Evolutionary conservation across 2,329 filamentous ascomycete genomes (phyloP).

Genomic region (Aspergillus ibericus): DNA sequence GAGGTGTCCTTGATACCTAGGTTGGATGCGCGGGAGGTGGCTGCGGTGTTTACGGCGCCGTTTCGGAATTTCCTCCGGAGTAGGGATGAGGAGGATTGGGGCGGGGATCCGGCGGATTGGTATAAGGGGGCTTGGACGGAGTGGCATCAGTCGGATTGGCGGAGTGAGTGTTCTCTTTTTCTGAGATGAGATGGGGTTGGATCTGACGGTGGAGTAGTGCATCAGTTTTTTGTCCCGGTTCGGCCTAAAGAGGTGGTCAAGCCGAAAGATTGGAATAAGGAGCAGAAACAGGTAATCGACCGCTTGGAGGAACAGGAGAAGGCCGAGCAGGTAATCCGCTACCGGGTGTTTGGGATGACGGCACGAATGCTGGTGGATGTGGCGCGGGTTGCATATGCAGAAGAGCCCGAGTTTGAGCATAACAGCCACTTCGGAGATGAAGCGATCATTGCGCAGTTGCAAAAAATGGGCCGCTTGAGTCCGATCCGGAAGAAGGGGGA

Average conservation of each 20-base stretch:
- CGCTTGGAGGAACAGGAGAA: conserved; percentile 51
- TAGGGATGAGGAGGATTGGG: conserved; percentile 55
- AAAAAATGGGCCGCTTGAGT: conserved; percentile 57
- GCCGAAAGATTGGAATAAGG: conserved; percentile 47
- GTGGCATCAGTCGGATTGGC: conserved; percentile 78
- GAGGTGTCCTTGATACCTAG: conserved; percentile 74
- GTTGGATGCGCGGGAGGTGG: conserved; percentile 86
- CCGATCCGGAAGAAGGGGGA: conserved; percentile 54
- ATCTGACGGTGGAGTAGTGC: conserved; percentile 52
- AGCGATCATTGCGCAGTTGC: conserved; percentile 60
- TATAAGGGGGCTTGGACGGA: conserved; percentile 80
- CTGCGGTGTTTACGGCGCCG: conserved; percentile 87
- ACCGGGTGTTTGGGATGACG: conserved; percentile 94
- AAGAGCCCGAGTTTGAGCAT: conserved; percentile 81
- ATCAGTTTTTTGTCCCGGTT: conserved; percentile 89
- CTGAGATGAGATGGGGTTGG: neutral
- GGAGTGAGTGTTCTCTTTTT: conserved; percentile 42
- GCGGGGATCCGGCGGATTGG: conserved; percentile 62
- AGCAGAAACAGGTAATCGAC: conserved; percentile 42
- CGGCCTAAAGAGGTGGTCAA: conserved; percentile 67
- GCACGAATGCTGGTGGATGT: conserved; percentile 86
- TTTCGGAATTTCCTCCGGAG: conserved; percentile 77
- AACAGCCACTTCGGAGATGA: conserved; percentile 66
- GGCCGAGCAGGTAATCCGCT: conserved; percentile 55
- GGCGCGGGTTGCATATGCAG: conserved; percentile 77